These are phyloP conservation scores for Tetraselmis striata DNA, from an alignment of 139 green algal genomes.

Conservation along the genomic window DNA sequence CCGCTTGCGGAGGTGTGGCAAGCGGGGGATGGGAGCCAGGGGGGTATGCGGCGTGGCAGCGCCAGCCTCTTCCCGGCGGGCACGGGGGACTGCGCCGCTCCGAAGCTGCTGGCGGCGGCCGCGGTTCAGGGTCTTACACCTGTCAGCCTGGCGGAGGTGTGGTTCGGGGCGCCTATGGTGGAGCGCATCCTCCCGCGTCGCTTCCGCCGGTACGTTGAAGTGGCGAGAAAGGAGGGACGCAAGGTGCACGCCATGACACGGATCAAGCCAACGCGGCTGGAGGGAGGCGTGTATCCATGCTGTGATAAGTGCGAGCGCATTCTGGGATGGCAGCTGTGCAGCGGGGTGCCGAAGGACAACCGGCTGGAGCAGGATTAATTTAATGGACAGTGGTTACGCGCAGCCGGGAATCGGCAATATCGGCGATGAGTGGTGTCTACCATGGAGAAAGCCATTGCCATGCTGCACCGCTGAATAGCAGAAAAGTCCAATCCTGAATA, in stretches of 20 bases:
- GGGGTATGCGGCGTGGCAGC: neutral
- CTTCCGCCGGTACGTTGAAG: neutral
- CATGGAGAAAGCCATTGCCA: too few relatives aligned
- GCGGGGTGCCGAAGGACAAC: too few relatives aligned
- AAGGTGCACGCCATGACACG: neutral
- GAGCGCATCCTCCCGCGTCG: neutral
- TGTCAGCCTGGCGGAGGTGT: slow-evolving; percentile 31
- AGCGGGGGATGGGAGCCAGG: neutral
- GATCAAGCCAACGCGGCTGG: neutral
- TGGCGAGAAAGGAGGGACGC: slow-evolving; percentile 1
- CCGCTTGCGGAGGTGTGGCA: neutral
- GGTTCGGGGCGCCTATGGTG: slow-evolving; percentile 23
- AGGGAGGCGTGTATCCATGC: slow-evolving; percentile 23
- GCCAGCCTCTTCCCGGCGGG: slow-evolving; percentile 25
- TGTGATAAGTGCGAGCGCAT: slow-evolving; percentile 34
- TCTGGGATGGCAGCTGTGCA: slow-evolving; percentile 33
- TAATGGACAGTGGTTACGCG: too few relatives aligned
- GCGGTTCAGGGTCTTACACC: slow-evolving; percentile 11
- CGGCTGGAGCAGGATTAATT: too few relatives aligned
- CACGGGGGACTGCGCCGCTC: slow-evolving; percentile 38
- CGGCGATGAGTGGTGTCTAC: too few relatives aligned
- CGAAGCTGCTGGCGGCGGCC: slow-evolving; percentile 39
- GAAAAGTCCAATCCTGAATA: too few relatives aligned
- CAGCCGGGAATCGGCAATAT: too few relatives aligned
- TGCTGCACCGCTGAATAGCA: too few relatives aligned